Conservation (phyloP, 2,329 filamentous ascomycete genomes). For the Xylaria sp. region DNA sequence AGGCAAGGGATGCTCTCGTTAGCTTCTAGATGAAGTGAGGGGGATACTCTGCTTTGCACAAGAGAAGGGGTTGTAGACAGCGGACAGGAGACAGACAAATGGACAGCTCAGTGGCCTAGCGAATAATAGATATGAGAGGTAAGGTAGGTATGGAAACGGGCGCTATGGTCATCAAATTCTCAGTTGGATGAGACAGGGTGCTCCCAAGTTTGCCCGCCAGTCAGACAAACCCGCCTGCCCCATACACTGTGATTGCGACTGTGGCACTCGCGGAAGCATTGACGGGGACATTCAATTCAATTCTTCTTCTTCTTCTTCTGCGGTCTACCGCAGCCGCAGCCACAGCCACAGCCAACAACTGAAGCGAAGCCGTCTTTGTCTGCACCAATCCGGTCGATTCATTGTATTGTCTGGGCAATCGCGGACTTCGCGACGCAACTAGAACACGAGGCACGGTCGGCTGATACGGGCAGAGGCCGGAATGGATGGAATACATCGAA, state of each 20-base stretch:
- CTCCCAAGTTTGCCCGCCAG: constrained; percentile 21
- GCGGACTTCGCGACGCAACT: constrained; percentile 12
- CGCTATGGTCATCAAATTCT: constrained; percentile 28
- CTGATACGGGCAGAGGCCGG: neutral
- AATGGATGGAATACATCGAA: neutral
- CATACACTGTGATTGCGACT: constrained; percentile 26
- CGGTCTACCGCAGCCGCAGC: too few species aligned
- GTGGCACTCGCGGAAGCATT: constrained; percentile 32
- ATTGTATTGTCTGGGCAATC: constrained; percentile 9
- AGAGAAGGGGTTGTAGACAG: constrained; percentile 3
- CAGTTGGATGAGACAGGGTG: constrained; percentile 35
- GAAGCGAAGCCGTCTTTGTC: constrained; percentile 23
- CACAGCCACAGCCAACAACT: constrained; percentile 12
- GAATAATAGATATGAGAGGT: neutral
- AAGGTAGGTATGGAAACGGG: constrained; percentile 26
- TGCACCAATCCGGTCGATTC: constrained; percentile 1
- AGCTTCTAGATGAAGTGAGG: neutral
- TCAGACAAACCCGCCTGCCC: constrained; percentile 33
- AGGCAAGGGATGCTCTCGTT: constrained; percentile 31
- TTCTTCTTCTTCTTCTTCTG: constrained; percentile 11
- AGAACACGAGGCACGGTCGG: constrained; percentile 4
- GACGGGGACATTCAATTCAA: constrained; percentile 25
- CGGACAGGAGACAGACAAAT: neutral
- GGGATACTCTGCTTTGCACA: neutral
- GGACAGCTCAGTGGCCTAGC: neutral